Conservation (phyloP, 257 asterid genomes). For the Solanum chiquidenum region DNA sequence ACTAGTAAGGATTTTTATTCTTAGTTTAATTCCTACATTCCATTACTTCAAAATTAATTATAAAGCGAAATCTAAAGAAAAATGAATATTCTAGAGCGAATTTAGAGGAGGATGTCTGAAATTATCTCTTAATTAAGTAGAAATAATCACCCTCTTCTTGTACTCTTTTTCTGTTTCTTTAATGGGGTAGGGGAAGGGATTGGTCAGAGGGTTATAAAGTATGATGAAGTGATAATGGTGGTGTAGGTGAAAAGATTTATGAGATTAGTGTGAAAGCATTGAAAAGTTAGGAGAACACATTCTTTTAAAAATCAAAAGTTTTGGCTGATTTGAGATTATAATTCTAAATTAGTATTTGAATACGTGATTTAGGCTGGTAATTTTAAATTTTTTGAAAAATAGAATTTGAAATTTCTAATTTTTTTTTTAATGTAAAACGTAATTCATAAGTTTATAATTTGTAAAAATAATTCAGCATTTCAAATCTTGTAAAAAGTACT, state of each 20-base stretch:
- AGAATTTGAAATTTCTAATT: too few species aligned
- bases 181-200: not conserved
- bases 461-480: not conserved
- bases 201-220: not conserved
- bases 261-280: slow-evolving; percentile 2
- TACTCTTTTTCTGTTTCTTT: not conserved
- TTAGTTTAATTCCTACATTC: too few species aligned
- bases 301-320: not conserved
- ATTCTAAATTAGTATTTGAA: too few species aligned
- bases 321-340: not conserved
- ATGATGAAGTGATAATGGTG: not conserved
- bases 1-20: too few species aligned
- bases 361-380: not conserved
- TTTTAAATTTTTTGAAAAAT: too few species aligned
- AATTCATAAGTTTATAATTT: too few species aligned
- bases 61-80: too few species aligned
- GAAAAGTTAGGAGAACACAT: not conserved
- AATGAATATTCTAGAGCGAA: too few species aligned
- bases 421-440: too few species aligned
- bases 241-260: not conserved
- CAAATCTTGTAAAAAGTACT: not conserved
- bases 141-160: not conserved
- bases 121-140: too few species aligned
- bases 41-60: not conserved
- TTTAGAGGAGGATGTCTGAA: too few species aligned